Base-by-base conservation (phyloP, 106 monocot species). In the Platanthera zijinensis region DNA sequence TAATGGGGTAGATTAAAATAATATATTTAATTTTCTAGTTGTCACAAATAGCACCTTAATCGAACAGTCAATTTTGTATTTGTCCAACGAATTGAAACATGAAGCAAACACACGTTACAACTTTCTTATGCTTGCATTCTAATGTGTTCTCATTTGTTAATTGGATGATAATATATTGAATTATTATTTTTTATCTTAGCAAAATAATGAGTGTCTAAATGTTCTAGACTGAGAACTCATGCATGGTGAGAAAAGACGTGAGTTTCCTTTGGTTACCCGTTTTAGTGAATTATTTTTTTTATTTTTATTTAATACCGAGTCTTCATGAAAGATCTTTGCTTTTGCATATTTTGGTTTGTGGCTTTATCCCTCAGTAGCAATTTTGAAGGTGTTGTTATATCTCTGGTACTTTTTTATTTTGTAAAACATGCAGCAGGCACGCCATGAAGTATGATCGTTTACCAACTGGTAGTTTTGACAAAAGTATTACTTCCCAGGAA, bases 381-480 rank as follows among this genome's bases (percentile, higher is more conserved):
- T 63, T 22, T 63, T 19, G 62, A 22, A 19, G 18, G 18, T 15
- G 22, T 25, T 25, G 22, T 63, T 17, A 63, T 22, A 63, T 21
- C 8, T 39, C 12, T 18, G 12, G 3, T 14, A 45, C 61, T 49
- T 48, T 71, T 71, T 71, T 49, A n/a, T 48, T 61, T 48, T 50
- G 4, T 18, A 3, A 71, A 77, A 82, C 82, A 51, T 77, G 46
- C 46, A 73, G 72, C 50, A 75, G 69, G 28, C 45, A 75, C 67
- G 75, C 67, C 59, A 12, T 48, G 28, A 85, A 80, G 87, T 77
- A 79, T 77, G 71, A 30, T 51, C 70, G 69, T 32, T 50, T 45
- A 21, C 17, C 69, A 18, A 62, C 70, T 80, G 72, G 53, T 82
- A 79, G 30, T 78, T 78, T 78, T 85, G 72, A 77, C 28, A 90